These are phyloP conservation scores for Neurospora sp. DNA, from an alignment of 495 filamentous ascomycete genomes.

Conservation along the genomic window DNA sequence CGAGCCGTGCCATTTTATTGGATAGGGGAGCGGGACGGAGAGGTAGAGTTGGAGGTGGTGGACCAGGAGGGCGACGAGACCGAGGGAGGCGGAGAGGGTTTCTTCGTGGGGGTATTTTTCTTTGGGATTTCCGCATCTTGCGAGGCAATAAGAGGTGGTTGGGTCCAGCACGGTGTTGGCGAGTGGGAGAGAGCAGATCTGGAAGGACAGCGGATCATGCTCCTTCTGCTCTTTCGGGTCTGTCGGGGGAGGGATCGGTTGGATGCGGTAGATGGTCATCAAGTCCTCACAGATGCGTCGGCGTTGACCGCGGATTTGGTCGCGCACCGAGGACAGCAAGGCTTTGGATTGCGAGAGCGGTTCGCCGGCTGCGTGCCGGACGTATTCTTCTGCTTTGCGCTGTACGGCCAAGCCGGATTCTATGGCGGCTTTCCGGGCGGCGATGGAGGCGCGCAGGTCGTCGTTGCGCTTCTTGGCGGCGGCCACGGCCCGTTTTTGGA, in stretches of 20 bases:
- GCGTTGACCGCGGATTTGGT: constrained; percentile 66
- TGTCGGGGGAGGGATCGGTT: constrained; percentile 40
- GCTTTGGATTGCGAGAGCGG: constrained; percentile 46
- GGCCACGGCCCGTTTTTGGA: constrained; percentile 56
- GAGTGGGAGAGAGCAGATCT: constrained; percentile 61
- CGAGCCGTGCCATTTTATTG: constrained; percentile 60
- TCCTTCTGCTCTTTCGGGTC: neutral
- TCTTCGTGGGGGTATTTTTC: constrained; percentile 42
- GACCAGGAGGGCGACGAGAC: constrained; percentile 67
- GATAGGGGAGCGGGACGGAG: constrained; percentile 67
- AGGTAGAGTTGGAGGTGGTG: constrained; percentile 78
- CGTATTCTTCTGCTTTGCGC: constrained; percentile 42
- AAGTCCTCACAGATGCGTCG: constrained; percentile 81
- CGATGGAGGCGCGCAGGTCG: constrained; percentile 57
- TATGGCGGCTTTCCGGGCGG: constrained; percentile 56
- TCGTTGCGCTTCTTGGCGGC: constrained; percentile 44
- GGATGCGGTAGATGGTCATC: constrained; percentile 66
- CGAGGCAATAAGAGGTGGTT: constrained; percentile 1
- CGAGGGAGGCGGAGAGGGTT: constrained; percentile 68
- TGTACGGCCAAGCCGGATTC: constrained; percentile 49
- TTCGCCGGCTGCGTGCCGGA: constrained; percentile 39
- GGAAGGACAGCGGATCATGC: constrained; percentile 53
- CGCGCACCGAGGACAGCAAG: constrained; percentile 45
- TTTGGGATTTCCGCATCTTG: constrained; percentile 14
- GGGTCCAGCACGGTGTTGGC: constrained; percentile 67